Evolutionary conservation across 129 eudicot species (phyloP), one percentile per base, ranked within the genome.

Genomic region (Pseudognaphalium luteoalbum): DNA sequence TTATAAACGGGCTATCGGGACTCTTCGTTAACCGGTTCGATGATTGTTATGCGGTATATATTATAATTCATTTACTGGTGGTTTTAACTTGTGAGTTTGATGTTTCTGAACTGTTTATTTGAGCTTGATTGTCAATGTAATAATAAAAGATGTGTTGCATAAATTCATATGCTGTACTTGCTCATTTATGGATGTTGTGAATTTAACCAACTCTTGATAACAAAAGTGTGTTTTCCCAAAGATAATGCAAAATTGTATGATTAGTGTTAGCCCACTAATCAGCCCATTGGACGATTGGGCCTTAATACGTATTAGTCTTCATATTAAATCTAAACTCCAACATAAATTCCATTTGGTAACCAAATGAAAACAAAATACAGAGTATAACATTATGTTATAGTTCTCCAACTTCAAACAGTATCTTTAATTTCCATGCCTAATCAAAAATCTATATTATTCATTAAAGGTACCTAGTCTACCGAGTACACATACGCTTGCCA

Each of bases 1-100:
- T 1, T 86, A 83, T 58, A 86, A 86, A 32, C 81, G 71, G 70
- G 68, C 89, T 0, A 61, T 85, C 7, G 84, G 89, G 34, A 78
- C 79, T 68, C 86, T 85, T 63, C 68, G 42, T 30, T 63, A 63
- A 30, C 15, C 1, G 62, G 29, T 57, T 19, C 60, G 3, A 19
- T n/a, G 28, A 20, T 20, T 3, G 22, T 56, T 19, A 57, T 57
- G 19, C 12, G 11, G 62, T 57, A 57, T 6, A 57, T n/a, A 42
- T 25, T 47, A 47, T 47, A 57, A 57, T 57, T 57, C 28, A 21
- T 57, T 57, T 57, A 57, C 62, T n/a, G 62, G 62, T 56, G 3
- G 1, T 47, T 57, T 3, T 57, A 21, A 57, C 29, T 57, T 57
- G 62, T 57, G 14, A 7, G 28, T 20, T 57, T 57, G 28, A 57